Conservation (phyloP, 2,329 filamentous ascomycete species). For the Venturia carpophila region DNA sequence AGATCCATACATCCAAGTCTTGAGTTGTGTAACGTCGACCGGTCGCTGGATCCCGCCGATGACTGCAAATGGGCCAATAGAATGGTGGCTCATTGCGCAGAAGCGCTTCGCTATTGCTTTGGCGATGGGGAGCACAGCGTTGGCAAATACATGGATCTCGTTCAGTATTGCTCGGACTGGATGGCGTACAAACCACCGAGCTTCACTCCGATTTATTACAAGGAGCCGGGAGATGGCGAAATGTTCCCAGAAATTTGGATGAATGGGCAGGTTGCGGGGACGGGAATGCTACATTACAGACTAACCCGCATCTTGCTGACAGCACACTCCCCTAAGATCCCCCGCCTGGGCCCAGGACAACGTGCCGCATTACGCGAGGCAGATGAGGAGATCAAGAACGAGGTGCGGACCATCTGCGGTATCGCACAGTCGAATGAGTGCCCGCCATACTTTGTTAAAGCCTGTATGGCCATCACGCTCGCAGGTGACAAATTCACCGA, state of each 20-base stretch:
- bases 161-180: slow-evolving; percentile 43
- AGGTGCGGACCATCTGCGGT: slow-evolving; percentile 50
- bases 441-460: slow-evolving; percentile 19
- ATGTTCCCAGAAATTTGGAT: slow-evolving; percentile 54
- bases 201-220: slow-evolving; percentile 48
- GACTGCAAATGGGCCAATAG: slow-evolving; percentile 55
- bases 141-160: slow-evolving; percentile 38
- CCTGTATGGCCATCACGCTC: slow-evolving; percentile 29
- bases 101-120: slow-evolving; percentile 57
- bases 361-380: slow-evolving; percentile 34
- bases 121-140: slow-evolving; percentile 32
- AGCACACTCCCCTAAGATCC: slow-evolving; percentile 34
- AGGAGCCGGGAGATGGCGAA: slow-evolving; percentile 32
- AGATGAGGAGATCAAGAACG: slow-evolving; percentile 38
- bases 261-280: slow-evolving; percentile 49
- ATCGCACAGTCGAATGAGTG: slow-evolving; percentile 48
- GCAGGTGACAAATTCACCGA: slow-evolving; percentile 44
- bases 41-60: slow-evolving; percentile 40
- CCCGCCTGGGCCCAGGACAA: slow-evolving; percentile 22
- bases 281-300: slow-evolving; percentile 53
- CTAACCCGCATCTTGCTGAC: slow-evolving; percentile 50
- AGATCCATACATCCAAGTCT: slow-evolving; percentile 46
- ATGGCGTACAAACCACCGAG: slow-evolving; percentile 40
- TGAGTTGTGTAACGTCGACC: slow-evolving; percentile 44
- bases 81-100: slow-evolving; percentile 54